Evolutionary conservation across 495 filamentous ascomycete species (phyloP).

Genomic region (Penicillium psychrofluorescens): DNA sequence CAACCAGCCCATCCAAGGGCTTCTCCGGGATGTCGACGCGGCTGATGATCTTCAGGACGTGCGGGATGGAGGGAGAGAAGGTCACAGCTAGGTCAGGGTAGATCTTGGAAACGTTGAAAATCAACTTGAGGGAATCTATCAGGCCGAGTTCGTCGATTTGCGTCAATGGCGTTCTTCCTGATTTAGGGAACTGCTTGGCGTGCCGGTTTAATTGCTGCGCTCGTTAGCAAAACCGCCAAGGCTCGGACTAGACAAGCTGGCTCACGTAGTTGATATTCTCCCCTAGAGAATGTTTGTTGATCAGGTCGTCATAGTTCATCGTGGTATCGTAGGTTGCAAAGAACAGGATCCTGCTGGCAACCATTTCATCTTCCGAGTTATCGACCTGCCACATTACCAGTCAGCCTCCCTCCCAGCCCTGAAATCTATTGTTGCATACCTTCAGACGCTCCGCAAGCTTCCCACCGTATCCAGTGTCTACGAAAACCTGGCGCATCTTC

Average conservation of each 20-base stretch:
- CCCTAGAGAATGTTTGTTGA: slow-evolving; percentile 63
- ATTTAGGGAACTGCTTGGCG: slow-evolving; percentile 50
- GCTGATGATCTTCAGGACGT: slow-evolving; percentile 65
- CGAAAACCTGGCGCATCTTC: slow-evolving; percentile 69
- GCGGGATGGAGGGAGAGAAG: slow-evolving; percentile 62
- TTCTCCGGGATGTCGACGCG: slow-evolving; percentile 46
- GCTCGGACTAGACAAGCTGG: not conserved
- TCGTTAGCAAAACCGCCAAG: slow-evolving; percentile 6
- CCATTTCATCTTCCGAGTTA: slow-evolving; percentile 80
- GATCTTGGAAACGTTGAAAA: slow-evolving; percentile 80
- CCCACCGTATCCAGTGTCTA: slow-evolving; percentile 66
- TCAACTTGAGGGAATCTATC: slow-evolving; percentile 74
- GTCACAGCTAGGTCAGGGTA: slow-evolving; percentile 48
- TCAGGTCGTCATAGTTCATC: slow-evolving; percentile 57
- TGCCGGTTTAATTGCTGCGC: slow-evolving; percentile 61
- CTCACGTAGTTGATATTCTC: slow-evolving; percentile 57
- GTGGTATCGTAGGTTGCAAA: slow-evolving; percentile 78
- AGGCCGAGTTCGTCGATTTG: slow-evolving; percentile 76
- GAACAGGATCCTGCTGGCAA: slow-evolving; percentile 75
- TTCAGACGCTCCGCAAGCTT: slow-evolving; percentile 67
- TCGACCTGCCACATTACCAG: slow-evolving; percentile 42
- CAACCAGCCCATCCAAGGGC: slow-evolving; percentile 53
- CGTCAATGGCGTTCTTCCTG: slow-evolving; percentile 30
- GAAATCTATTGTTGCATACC: slow-evolving; percentile 19
- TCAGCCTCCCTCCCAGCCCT: slow-evolving; percentile 7